phyloP scores from a whole-genome alignment of 306 rosid genomes.

The Arachis hypogaea region DNA sequence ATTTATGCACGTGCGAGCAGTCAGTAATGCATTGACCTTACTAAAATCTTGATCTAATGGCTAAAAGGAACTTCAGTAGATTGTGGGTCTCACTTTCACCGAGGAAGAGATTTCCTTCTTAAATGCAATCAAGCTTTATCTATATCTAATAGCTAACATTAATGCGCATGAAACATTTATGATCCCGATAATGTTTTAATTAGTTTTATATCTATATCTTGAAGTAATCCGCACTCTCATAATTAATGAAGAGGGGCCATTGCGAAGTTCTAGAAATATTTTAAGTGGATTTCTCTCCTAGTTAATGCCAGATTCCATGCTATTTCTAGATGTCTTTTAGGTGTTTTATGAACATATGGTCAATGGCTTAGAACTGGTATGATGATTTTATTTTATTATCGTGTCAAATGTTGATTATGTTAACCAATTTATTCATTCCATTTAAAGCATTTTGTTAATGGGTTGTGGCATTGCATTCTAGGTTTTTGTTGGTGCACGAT shows the following conservation, averaged over 20 bases:
- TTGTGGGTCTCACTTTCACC: constrained; percentile 7
- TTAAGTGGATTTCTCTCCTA: constrained; percentile 22
- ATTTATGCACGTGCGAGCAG: not conserved
- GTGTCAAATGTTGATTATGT: constrained; percentile 8
- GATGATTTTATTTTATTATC: not conserved
- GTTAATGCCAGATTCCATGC: constrained; percentile 20
- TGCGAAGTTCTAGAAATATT: constrained; percentile 17
- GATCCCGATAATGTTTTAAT: not conserved
- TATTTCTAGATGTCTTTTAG: constrained; percentile 11
- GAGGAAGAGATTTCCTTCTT: constrained; percentile 12
- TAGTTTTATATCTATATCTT: constrained; percentile 9
- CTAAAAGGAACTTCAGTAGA: constrained; percentile 6
- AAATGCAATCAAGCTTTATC: constrained; percentile 17
- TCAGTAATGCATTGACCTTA: constrained; percentile 17
- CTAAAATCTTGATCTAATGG: constrained; percentile 1
- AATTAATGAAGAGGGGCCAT: constrained; percentile 12
- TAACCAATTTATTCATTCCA: constrained; percentile 22
- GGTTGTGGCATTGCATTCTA: constrained; percentile 42
- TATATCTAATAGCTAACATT: not conserved
- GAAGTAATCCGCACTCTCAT: not conserved
- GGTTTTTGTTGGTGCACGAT: constrained; percentile 99
- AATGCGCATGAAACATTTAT: not conserved
- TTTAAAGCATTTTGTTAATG: constrained; percentile 27
- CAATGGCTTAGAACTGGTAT: constrained; percentile 5
- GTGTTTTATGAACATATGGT: constrained; percentile 8